Evolutionary conservation across 495 filamentous ascomycete genomes (phyloP).

Genomic region (Ascodesmis nigricans): DNA sequence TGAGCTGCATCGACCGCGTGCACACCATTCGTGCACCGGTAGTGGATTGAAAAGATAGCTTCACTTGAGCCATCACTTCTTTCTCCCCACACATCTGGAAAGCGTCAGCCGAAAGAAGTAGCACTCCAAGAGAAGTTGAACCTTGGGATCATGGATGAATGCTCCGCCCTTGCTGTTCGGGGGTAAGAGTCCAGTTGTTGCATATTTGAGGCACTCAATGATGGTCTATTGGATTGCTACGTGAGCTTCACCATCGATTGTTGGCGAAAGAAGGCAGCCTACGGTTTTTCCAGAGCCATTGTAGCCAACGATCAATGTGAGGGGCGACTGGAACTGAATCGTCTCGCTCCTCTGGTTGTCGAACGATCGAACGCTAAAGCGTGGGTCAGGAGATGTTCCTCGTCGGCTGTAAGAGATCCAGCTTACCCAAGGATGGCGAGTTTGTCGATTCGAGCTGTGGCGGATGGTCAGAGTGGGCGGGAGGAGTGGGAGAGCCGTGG

Average conservation of each 20-base stretch:
- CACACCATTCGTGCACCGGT: slow-evolving; percentile 56
- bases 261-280: slow-evolving; percentile 11
- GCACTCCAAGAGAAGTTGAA: slow-evolving; percentile 21
- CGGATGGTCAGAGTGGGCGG: no score
- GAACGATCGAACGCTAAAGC: slow-evolving; percentile 66
- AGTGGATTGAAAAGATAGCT: slow-evolving; percentile 60
- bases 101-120: slow-evolving; percentile 6
- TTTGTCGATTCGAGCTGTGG: slow-evolving; percentile 61
- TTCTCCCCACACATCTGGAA: slow-evolving; percentile 59
- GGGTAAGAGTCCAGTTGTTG: slow-evolving; percentile 78
- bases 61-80: slow-evolving; percentile 77
- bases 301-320: slow-evolving; percentile 87
- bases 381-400: slow-evolving; percentile 4
- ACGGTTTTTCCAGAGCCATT: slow-evolving; percentile 94
- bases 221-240: no score
- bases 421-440: slow-evolving; percentile 54
- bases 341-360: slow-evolving; percentile 50
- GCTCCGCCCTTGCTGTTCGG: slow-evolving; percentile 86
- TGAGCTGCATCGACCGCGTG: slow-evolving; percentile 62
- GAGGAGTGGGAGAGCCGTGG: no score
- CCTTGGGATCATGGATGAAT: slow-evolving; percentile 89
- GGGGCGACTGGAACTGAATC: slow-evolving; percentile 73
- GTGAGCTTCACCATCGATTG: slow-evolving; percentile 9
- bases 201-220: slow-evolving; percentile 98
- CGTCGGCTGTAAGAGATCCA: background rate